These are phyloP conservation scores for Trichoderma aggressivum DNA, from an alignment of 2,329 filamentous ascomycete species.

Conservation along the genomic window DNA sequence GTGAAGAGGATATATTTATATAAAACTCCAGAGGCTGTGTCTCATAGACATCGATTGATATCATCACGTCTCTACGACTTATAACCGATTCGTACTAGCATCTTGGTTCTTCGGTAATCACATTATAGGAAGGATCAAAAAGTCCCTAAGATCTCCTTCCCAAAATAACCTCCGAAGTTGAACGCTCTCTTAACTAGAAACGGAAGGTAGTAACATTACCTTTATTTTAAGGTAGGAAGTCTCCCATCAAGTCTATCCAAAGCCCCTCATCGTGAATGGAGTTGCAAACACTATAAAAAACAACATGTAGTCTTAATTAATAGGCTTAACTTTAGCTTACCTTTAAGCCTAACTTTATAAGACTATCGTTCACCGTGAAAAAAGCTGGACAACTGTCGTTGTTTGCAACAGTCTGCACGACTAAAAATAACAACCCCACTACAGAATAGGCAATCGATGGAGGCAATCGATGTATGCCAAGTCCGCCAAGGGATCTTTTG, in stretches of 20 bases:
- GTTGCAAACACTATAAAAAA: not conserved
- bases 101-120: not conserved
- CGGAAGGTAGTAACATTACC: not conserved
- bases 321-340: not conserved
- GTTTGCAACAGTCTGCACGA: not conserved
- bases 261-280: not conserved
- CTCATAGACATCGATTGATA: too few relatives aligned
- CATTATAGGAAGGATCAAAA: not conserved
- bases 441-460: not conserved
- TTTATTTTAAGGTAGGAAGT: not conserved
- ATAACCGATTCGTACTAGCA: not conserved
- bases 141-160: not conserved
- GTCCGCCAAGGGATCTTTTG: not conserved
- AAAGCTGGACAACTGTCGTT: not conserved
- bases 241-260: not conserved
- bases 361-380: not conserved
- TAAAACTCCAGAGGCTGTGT: not conserved
- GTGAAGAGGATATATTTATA: not conserved
- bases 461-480: too few relatives aligned
- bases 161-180: not conserved
- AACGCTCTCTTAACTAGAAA: not conserved
- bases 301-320: not conserved
- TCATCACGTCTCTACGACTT: too few relatives aligned
- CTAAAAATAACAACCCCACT: not conserved
- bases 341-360: not conserved